Conservation (phyloP, 257 asterid genomes). For the Marsdenia floribunda region DNA sequence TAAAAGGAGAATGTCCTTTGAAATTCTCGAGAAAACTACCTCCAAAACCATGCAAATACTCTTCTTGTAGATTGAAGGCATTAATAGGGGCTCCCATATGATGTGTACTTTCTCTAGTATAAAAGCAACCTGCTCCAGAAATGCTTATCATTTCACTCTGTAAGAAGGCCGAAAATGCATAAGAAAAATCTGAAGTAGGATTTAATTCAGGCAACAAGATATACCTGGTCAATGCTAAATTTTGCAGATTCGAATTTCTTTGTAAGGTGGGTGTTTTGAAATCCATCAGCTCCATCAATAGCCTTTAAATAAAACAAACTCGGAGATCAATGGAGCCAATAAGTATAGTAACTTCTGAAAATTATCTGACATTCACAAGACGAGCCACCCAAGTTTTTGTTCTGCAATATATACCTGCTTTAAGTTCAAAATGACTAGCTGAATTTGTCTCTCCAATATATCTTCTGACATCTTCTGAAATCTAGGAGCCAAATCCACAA, state of each 20-base stretch:
- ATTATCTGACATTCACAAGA: neutral
- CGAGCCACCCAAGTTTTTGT: neutral
- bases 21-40: slow-evolving; percentile 63
- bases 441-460: slow-evolving; percentile 71
- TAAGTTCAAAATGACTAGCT: slow-evolving; percentile 62
- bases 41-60: slow-evolving; percentile 65
- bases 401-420: slow-evolving; percentile 47
- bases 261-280: slow-evolving; percentile 77
- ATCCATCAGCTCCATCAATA: slow-evolving; percentile 90
- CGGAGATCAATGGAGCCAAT: slow-evolving; percentile 13
- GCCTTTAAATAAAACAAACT: slow-evolving; percentile 40
- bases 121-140: slow-evolving; percentile 70
- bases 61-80: slow-evolving; percentile 72
- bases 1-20: slow-evolving; percentile 70
- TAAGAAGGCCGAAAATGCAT: slow-evolving; percentile 12
- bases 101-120: slow-evolving; percentile 95
- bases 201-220: slow-evolving; percentile 1
- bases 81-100: slow-evolving; percentile 78
- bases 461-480: slow-evolving; percentile 80
- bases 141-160: slow-evolving; percentile 1
- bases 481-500: slow-evolving; percentile 91
- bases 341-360: neutral
- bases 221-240: slow-evolving; percentile 85
- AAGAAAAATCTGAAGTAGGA: slow-evolving; percentile 6
- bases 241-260: slow-evolving; percentile 89